Evolutionary conservation across 495 filamentous ascomycete species (phyloP).

Genomic region (Talaromyces thailandensis): DNA sequence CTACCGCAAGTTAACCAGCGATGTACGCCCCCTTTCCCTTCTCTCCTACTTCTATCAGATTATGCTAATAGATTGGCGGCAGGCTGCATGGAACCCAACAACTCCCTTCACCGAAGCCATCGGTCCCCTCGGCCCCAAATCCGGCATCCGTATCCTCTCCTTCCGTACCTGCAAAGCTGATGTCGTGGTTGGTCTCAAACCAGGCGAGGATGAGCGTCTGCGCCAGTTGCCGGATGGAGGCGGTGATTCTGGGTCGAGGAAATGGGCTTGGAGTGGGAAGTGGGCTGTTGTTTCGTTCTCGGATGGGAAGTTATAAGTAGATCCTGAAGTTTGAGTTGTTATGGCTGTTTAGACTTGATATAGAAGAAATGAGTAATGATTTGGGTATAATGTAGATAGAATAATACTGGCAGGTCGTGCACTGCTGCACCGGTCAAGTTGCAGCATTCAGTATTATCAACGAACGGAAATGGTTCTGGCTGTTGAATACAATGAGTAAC

Average conservation of each 20-base stretch:
- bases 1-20: conserved; percentile 81
- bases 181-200: conserved; percentile 78
- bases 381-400: background rate
- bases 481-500: background rate
- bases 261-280: conserved; percentile 97
- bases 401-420: background rate
- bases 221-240: conserved; percentile 57
- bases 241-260: conserved; percentile 59
- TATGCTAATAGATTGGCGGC: conserved; percentile 11
- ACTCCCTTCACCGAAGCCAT: conserved; percentile 82
- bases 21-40: conserved; percentile 47
- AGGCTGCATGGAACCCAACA: conserved; percentile 80
- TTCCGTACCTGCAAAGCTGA: conserved; percentile 95
- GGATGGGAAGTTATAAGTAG: conserved; percentile 48
- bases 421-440: background rate
- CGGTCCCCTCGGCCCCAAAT: conserved; percentile 72
- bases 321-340: background rate
- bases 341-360: background rate
- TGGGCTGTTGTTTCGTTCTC: conserved; percentile 92
- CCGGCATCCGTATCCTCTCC: conserved; percentile 71
- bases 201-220: conserved; percentile 73
- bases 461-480: background rate
- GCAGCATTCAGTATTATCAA: background rate
- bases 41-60: background rate
- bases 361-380: background rate